A percentile compares a stretch with the other conserved stretches of the same genome.
Conservation (phyloP, 768 basidiomycete genomes). For the Lyophyllum atratum region DNA sequence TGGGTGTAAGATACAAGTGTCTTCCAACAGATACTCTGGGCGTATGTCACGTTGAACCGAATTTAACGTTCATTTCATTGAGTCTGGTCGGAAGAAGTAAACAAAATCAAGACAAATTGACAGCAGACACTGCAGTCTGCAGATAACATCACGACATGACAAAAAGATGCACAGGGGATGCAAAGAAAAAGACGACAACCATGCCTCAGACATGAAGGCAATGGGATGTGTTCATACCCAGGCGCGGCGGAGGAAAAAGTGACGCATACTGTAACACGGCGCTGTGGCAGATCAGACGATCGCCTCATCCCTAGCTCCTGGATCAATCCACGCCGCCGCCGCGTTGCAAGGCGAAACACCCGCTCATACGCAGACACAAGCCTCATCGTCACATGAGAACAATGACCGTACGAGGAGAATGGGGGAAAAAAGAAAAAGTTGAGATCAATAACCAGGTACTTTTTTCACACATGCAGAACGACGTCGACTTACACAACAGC, state of each 20-base stretch:
- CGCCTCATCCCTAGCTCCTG: neutral
- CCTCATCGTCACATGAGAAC: neutral
- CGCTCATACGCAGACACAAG: no score
- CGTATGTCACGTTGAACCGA: no score
- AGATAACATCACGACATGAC: neutral
- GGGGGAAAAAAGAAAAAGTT: neutral
- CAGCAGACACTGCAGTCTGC: no score
- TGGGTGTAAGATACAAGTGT: no score
- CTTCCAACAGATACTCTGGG: no score
- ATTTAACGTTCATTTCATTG: no score
- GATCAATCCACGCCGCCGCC: neutral
- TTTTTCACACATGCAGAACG: neutral
- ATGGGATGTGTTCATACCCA: neutral
- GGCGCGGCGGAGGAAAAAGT: neutral
- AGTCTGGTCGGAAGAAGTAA: no score
- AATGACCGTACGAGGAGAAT: neutral
- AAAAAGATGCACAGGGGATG: neutral
- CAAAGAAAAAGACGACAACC: neutral
- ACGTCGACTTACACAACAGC: neutral
- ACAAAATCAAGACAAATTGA: no score
- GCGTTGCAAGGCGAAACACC: neutral
- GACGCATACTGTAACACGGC: no score
- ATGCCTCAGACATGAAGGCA: neutral
- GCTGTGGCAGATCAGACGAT: no score
- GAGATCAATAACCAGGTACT: slow-evolving; percentile 1